Evolutionary conservation across 176 grass and related monocot genomes (phyloP).

Genomic region (Dactylis glomerata): DNA sequence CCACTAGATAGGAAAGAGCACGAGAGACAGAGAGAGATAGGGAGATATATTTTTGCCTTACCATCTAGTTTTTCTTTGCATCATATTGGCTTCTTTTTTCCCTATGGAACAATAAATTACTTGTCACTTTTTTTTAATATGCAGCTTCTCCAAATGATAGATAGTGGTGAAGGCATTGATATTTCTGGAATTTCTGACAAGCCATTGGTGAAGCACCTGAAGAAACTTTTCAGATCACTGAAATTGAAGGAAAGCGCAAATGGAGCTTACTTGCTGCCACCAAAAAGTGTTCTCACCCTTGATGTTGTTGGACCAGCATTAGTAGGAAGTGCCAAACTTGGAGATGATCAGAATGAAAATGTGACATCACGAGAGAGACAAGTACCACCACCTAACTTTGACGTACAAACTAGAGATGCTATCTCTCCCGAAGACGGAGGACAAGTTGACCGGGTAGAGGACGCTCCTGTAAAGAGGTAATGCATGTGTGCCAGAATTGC

Average conservation of each 20-base stretch:
- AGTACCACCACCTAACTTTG: constrained; percentile 28
- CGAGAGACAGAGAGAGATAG: not conserved
- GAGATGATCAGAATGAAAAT: constrained; percentile 22
- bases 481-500: not conserved
- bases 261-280: constrained; percentile 68
- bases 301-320: constrained; percentile 60
- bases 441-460: constrained; percentile 35
- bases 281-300: constrained; percentile 57
- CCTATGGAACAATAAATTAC: not conserved
- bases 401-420: constrained; percentile 36
- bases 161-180: constrained; percentile 87
- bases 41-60: not conserved
- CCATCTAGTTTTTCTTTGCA: not conserved
- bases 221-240: constrained; percentile 76
- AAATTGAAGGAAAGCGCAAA: constrained; percentile 62
- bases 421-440: constrained; percentile 10
- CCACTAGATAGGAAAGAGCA: not conserved
- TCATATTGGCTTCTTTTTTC: not conserved
- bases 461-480: constrained; percentile 66
- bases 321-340: constrained; percentile 13
- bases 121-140: constrained; percentile 19
- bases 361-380: constrained; percentile 18
- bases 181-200: constrained; percentile 77
- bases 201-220: constrained; percentile 64
- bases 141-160: constrained; percentile 96